Conservation (phyloP, 2,329 filamentous ascomycete species). For the Colletotrichum spinosum region DNA sequence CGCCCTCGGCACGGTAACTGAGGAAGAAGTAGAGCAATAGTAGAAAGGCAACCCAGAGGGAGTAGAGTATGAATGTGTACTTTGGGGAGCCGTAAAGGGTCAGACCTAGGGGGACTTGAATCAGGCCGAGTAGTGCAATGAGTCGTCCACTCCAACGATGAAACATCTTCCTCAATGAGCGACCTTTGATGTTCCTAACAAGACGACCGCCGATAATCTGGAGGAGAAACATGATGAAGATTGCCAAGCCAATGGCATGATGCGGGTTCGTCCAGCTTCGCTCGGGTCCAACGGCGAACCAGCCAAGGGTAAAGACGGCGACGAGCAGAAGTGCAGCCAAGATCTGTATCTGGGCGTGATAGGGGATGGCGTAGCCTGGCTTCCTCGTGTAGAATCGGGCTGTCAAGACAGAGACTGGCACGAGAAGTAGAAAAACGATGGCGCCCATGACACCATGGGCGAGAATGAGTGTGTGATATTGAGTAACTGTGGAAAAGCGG, state of each 20-base stretch:
- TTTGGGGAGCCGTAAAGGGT: slow-evolving; percentile 93
- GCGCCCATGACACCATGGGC: slow-evolving; percentile 80
- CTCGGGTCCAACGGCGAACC: slow-evolving; percentile 79
- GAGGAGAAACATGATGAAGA: slow-evolving; percentile 78
- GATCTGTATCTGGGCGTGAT: slow-evolving; percentile 81
- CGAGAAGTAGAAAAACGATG: slow-evolving; percentile 78
- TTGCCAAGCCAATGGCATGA: slow-evolving; percentile 84
- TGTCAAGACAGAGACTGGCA: slow-evolving; percentile 79
- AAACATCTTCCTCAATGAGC: slow-evolving; percentile 69
- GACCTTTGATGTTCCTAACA: slow-evolving; percentile 64
- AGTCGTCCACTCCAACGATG: slow-evolving; percentile 90
- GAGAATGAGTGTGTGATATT: slow-evolving; percentile 78
- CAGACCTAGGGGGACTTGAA: slow-evolving; percentile 88
- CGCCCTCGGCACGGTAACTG: slow-evolving; percentile 73
- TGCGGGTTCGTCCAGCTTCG: slow-evolving; percentile 84
- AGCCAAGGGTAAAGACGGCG: slow-evolving; percentile 79
- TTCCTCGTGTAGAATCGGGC: slow-evolving; percentile 77
- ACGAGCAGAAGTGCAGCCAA: slow-evolving; percentile 75
- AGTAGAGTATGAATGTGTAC: slow-evolving; percentile 85
- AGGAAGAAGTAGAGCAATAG: slow-evolving; percentile 83
- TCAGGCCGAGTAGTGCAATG: slow-evolving; percentile 83
- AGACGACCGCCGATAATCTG: slow-evolving; percentile 78
- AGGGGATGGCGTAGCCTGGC: slow-evolving; percentile 70
- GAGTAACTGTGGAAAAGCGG: slow-evolving; percentile 74
- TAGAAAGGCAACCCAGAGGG: slow-evolving; percentile 80